phyloP scores from a whole-genome alignment of 2,329 filamentous ascomycete species.

The Davidsoniella australis region DNA sequence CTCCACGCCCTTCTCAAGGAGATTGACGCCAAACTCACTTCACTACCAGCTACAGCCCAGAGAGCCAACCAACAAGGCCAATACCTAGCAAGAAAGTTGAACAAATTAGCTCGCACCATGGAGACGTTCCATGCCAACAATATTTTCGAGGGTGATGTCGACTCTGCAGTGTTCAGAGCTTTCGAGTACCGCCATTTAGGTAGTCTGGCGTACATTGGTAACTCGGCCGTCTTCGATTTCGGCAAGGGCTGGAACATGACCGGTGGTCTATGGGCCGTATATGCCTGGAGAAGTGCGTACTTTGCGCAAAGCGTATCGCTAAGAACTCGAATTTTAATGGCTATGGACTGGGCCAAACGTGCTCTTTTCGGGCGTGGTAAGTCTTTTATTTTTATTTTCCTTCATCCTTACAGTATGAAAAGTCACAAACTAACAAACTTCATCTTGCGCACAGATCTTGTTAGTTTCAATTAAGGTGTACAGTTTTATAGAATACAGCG shows the following conservation, averaged over 20 bases:
- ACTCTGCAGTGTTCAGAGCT: constrained; percentile 81
- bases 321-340: constrained; percentile 69
- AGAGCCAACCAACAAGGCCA: constrained; percentile 89
- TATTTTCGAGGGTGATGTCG: constrained; percentile 73
- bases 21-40: constrained; percentile 90
- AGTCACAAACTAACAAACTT: background rate
- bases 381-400: constrained; percentile 19
- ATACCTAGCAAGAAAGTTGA: constrained; percentile 87
- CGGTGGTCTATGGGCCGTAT: constrained; percentile 82
- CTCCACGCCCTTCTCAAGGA: constrained; percentile 73
- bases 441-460: constrained; percentile 25
- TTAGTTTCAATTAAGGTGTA: constrained; percentile 15
- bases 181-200: constrained; percentile 92
- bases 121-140: constrained; percentile 65
- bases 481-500: background rate
- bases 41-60: constrained; percentile 85
- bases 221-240: constrained; percentile 88
- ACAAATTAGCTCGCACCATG: constrained; percentile 65
- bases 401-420: background rate
- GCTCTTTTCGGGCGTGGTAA: constrained; percentile 87
- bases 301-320: constrained; percentile 96
- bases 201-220: constrained; percentile 85
- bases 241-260: constrained; percentile 58
- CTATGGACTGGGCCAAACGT: constrained; percentile 98
- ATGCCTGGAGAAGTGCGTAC: constrained; percentile 90